Evolutionary conservation across 441 rosid genomes (phyloP).

Genomic region (Gossypium trilobum): DNA sequence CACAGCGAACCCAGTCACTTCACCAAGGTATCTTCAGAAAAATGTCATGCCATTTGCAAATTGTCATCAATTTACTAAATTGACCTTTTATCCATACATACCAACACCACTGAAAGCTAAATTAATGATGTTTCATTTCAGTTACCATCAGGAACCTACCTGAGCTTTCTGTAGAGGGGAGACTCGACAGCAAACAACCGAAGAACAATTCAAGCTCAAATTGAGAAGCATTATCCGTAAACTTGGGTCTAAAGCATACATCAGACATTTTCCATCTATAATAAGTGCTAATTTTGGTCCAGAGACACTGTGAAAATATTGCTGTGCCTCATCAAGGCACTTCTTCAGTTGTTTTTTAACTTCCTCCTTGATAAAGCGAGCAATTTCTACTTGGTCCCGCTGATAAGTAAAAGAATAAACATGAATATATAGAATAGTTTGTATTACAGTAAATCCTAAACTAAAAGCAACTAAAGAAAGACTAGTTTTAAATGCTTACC

Average conservation of each 20-base stretch:
- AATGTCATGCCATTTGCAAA: background rate
- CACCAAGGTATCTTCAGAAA: background rate
- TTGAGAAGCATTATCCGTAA: constrained; percentile 77
- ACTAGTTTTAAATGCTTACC: constrained; percentile 37
- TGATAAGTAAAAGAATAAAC: constrained; percentile 16
- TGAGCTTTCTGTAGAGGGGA: constrained; percentile 99
- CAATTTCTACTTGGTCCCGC: constrained; percentile 76
- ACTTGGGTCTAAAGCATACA: constrained; percentile 89
- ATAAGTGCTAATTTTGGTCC: constrained; percentile 83
- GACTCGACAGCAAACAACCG: constrained; percentile 98
- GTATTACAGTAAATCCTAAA: constrained; percentile 4
- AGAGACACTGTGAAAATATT: constrained; percentile 37
- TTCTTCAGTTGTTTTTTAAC: constrained; percentile 65
- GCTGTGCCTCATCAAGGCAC: constrained; percentile 81
- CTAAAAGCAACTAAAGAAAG: constrained; percentile 8
- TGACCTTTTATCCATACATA: background rate
- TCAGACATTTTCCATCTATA: constrained; percentile 96
- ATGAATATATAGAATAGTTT: background rate
- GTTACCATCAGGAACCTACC: constrained; percentile 33
- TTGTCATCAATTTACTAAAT: background rate
- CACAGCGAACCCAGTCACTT: background rate
- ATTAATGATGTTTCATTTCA: background rate
- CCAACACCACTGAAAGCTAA: background rate
- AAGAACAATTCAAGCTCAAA: constrained; percentile 88
- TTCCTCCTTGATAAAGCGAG: constrained; percentile 77